Percentiles rank a stretch among this genome's conserved stretches.
Conservation (phyloP, 768 basidiomycete species). For the Russula virescens region DNA sequence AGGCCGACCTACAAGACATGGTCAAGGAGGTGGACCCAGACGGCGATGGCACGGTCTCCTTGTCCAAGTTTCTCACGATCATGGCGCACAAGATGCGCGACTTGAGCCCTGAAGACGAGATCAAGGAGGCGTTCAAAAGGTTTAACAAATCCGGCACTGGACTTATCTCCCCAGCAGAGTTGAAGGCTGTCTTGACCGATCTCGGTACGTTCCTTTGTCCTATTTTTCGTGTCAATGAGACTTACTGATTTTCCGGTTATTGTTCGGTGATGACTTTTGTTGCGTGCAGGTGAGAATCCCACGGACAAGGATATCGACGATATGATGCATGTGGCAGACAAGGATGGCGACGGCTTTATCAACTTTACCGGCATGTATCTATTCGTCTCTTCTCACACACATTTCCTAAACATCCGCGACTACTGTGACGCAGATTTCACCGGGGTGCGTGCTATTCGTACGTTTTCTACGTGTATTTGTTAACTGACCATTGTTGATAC, state of each 20-base stretch:
- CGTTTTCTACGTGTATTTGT: conserved; percentile 6
- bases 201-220: conserved; percentile 49
- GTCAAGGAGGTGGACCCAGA: conserved; percentile 92
- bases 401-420: conserved; percentile 9
- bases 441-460: conserved; percentile 40
- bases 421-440: conserved; percentile 55
- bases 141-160: conserved; percentile 97
- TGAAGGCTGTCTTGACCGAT: conserved; percentile 88
- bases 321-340: conserved; percentile 95
- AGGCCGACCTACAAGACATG: conserved; percentile 90
- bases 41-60: conserved; percentile 84
- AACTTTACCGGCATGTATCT: conserved; percentile 67
- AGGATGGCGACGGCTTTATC: conserved; percentile 92
- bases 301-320: conserved; percentile 85
- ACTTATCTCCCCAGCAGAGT: conserved; percentile 78
- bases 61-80: conserved; percentile 72
- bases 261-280: neutral
- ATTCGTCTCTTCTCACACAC: neutral
- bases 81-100: conserved; percentile 89
- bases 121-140: conserved; percentile 94
- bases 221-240: neutral
- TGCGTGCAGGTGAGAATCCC: conserved; percentile 68
- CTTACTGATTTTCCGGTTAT: neutral
- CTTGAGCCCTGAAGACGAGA: conserved; percentile 89
- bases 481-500: conserved; percentile 12